Base-by-base conservation (phyloP, 2,329 filamentous ascomycete genomes). In the Pyricularia grisea region DNA sequence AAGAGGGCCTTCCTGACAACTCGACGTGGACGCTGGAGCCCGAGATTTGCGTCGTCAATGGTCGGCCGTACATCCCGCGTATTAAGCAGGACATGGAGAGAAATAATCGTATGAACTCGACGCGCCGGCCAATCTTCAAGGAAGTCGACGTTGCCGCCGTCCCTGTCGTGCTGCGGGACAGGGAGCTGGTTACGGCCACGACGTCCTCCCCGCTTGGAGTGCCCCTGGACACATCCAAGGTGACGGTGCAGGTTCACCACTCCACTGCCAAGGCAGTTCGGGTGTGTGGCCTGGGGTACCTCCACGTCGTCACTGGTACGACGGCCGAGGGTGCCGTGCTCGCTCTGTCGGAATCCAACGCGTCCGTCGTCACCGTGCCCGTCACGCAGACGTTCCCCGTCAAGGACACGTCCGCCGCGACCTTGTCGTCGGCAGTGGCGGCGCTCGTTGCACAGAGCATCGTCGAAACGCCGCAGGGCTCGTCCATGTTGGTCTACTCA, bases 1-100 rank as follows among this genome's bases (percentile, higher is more conserved):
- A 70, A 10, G 66, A 70, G 30, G 71, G 50, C 66, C 69, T 4
- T 65, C 68, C 28, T 71, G 72, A 70, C 66, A 69, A 25, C 67
- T 67, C 31, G 9, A 69, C 77, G 3, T 78, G 77, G 76, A 74
- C 72, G 3, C 71, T 72, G 1, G 77, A 78, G 67, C 74, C 72
- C 1, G 77, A 79, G 65, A 31, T 76, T 2, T 70, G 71, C 20
- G 60, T 78, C 12, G 33, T 73, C 4, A 50, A 74, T 36, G 76
- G 75, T 1, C 70, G 72, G 3, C 33, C 73, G 5, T 55, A 74
- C 23, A 74, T 79, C 30, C 76, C 77, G 10, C 74, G 78, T 11
- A 67, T 74, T 20, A 42, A 70, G 11, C 69, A 58, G 7, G 69
- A 71, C 66, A 67, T 58, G 14, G 31, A 0, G 28, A n/a, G 64